Conservation (phyloP, 192 early-diverging fungal species). For the Paraglomus occultum region DNA sequence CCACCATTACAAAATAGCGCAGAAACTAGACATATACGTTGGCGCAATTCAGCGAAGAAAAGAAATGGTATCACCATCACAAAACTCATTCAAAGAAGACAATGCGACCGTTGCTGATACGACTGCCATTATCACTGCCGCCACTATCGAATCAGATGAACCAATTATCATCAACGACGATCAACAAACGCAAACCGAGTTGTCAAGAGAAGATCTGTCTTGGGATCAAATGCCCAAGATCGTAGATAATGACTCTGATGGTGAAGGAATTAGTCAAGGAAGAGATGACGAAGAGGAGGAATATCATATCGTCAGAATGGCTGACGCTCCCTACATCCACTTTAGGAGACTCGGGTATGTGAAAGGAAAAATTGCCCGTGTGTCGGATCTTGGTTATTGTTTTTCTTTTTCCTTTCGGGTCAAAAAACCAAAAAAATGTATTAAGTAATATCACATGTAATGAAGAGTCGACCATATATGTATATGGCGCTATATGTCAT, state of each 20-base stretch:
- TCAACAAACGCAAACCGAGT: no score
- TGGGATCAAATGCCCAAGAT: constrained; percentile 28
- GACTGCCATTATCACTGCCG: constrained; percentile 2
- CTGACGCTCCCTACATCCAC: constrained; percentile 36
- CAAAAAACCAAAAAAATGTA: no score
- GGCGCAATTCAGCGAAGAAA: constrained; percentile 40
- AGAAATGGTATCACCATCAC: constrained; percentile 9
- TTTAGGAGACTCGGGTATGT: constrained; percentile 43
- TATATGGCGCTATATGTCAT: no score
- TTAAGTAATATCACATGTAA: no score
- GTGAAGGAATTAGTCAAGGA: neutral
- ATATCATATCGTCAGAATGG: constrained; percentile 2
- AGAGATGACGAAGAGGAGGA: neutral
- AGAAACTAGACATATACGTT: constrained; percentile 68
- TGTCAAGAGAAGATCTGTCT: constrained; percentile 1
- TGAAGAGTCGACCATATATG: no score
- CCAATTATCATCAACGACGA: constrained; percentile 17
- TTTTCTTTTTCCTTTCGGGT: no score
- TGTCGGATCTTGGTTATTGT: no score
- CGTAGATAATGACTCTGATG: constrained; percentile 15
- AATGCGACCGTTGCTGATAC: neutral
- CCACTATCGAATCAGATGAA: neutral
- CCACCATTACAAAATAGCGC: constrained; percentile 79
- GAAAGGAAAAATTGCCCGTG: no score
- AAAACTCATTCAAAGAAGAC: neutral